Percentiles rank a stretch among this genome's conserved stretches.
Conservation (phyloP, 140 eudicot genomes). For the Flaveria floridana region DNA sequence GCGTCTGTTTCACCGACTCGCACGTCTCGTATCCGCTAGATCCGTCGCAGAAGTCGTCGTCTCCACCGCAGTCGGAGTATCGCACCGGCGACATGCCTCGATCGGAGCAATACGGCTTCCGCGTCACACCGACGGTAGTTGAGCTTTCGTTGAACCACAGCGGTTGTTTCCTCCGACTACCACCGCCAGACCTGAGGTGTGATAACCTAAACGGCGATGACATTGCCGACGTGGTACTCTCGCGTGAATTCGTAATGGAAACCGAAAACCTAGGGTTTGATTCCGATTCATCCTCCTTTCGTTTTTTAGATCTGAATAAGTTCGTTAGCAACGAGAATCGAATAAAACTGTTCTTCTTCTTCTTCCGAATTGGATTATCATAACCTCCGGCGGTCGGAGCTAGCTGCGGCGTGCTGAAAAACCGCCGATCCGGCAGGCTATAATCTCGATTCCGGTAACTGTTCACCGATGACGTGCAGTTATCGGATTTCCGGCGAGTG, state of each 20-base stretch:
- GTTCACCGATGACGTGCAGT: conserved; percentile 22
- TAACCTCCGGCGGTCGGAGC: conserved; percentile 33
- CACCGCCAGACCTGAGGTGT: conserved; percentile 27
- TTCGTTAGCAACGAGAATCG: conserved; percentile 42
- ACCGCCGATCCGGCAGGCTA: conserved; percentile 42
- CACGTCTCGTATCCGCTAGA: conserved; percentile 48
- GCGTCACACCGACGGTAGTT: conserved; percentile 6
- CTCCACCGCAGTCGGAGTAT: conserved; percentile 44
- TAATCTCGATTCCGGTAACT: conserved; percentile 26
- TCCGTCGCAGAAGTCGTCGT: conserved; percentile 44
- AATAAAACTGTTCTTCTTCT: conserved; percentile 24
- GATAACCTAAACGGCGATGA: conserved; percentile 56
- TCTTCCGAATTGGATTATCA: conserved; percentile 19
- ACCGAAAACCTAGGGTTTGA: conserved; percentile 35
- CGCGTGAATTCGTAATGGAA: conserved; percentile 30
- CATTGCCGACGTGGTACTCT: conserved; percentile 33
- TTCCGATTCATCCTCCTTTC: conserved; percentile 8
- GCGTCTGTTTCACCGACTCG: conserved; percentile 56
- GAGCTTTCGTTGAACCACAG: conserved; percentile 32
- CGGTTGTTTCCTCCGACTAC: conserved; percentile 46
- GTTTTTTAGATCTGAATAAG: conserved; percentile 51
- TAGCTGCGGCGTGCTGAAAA: conserved; percentile 69
- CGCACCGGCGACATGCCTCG: conserved; percentile 83
- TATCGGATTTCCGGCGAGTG: conserved; percentile 64
- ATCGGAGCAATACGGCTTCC: conserved; percentile 36